These are phyloP conservation scores for Cucurbita maxima DNA, from an alignment of 306 rosid species.

Conservation along the genomic window DNA sequence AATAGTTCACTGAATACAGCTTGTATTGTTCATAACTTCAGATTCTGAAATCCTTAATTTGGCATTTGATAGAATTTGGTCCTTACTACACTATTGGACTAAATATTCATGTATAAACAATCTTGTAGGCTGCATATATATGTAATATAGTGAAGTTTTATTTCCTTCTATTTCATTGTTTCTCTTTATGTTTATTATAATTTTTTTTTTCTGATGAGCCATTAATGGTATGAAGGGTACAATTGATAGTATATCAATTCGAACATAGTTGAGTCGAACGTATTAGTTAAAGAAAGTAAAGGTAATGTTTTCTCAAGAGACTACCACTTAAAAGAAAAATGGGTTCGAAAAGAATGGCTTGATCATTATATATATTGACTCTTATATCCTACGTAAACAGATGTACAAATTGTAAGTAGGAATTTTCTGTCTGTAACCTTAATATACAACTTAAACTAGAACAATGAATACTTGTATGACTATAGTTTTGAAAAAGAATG, in stretches of 20 bases:
- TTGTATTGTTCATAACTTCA: neutral
- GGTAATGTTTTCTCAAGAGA: too few relatives aligned
- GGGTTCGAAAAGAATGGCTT: neutral
- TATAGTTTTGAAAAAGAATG: constrained; percentile 9
- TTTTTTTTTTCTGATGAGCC: neutral
- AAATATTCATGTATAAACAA: neutral
- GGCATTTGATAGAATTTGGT: neutral
- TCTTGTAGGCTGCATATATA: neutral
- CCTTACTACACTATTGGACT: neutral
- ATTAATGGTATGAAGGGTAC: neutral
- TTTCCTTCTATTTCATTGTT: neutral
- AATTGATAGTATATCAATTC: neutral
- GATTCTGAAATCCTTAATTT: neutral
- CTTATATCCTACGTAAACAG: neutral
- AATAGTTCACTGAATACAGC: neutral
- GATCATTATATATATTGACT: neutral
- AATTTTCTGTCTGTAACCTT: constrained; percentile 9
- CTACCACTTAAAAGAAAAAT: too few relatives aligned
- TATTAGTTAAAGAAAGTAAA: too few relatives aligned
- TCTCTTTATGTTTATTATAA: neutral
- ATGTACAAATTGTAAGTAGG: constrained; percentile 2
- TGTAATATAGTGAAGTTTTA: neutral
- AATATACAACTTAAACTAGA: constrained; percentile 15
- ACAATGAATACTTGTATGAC: constrained; percentile 13
- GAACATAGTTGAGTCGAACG: neutral